A percentile compares a stretch with the other conserved stretches of the same genome.
These are phyloP conservation scores for Elongisporangium prolatum DNA, from an alignment of 352 stramenopile species.

Conservation along the genomic window DNA sequence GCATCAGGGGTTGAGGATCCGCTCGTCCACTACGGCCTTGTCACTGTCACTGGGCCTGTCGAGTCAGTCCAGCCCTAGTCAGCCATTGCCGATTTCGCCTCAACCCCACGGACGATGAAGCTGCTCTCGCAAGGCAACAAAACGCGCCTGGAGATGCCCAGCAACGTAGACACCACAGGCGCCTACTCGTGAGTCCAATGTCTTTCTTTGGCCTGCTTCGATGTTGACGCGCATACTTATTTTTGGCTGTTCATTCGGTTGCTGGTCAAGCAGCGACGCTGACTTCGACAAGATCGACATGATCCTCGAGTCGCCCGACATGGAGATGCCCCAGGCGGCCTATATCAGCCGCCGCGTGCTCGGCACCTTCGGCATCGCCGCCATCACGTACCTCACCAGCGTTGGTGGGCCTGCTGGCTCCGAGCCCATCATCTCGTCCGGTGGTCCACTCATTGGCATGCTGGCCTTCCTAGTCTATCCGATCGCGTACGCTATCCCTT, in stretches of 20 bases:
- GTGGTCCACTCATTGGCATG: conserved; percentile 62
- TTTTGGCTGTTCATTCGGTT: too few relatives aligned
- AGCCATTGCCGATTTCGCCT: neutral
- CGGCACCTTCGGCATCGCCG: conserved; percentile 18
- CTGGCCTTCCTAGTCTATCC: conserved; percentile 81
- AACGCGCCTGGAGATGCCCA: neutral
- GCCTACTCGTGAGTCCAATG: neutral
- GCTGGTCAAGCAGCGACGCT: neutral
- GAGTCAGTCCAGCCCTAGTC: neutral
- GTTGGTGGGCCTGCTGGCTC: conserved; percentile 26
- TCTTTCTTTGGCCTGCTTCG: neutral
- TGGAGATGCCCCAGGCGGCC: neutral
- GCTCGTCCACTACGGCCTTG: neutral
- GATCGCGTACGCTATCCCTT: conserved; percentile 83
- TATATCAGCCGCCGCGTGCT: conserved; percentile 23
- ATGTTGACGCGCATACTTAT: neutral
- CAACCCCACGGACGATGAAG: neutral
- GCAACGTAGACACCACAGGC: neutral
- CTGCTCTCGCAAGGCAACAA: neutral
- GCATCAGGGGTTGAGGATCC: neutral
- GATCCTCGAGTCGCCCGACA: conserved; percentile 18
- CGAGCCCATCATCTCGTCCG: conserved; percentile 22
- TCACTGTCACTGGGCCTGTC: neutral
- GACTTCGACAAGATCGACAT: conserved; percentile 29
- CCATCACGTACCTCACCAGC: conserved; percentile 32